Evolutionary conservation across 2,329 filamentous ascomycete species (phyloP).

Genomic region (Gremmenia infestans): DNA sequence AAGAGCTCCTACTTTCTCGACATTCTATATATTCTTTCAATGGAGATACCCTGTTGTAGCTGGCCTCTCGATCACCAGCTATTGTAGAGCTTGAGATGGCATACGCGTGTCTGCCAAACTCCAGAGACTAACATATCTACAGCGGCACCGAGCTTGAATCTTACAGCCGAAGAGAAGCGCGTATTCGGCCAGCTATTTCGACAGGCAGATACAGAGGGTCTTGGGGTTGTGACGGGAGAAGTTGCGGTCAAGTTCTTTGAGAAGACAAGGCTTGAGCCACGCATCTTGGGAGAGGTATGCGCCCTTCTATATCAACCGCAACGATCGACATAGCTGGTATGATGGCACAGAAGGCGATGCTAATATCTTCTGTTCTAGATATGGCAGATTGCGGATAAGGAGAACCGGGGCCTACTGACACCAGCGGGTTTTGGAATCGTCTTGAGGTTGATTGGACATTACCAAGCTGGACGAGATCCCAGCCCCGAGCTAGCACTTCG

Average conservation of each 20-base stretch:
- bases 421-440: constrained; percentile 91
- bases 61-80: neutral
- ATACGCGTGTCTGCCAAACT: neutral
- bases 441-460: constrained; percentile 89
- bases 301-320: neutral
- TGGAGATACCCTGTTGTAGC: neutral
- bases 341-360: neutral
- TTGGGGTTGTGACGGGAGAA: constrained; percentile 93
- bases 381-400: constrained; percentile 97
- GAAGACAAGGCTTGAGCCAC: constrained; percentile 83
- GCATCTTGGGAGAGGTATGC: constrained; percentile 75
- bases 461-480: constrained; percentile 80
- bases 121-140: constrained; percentile 17
- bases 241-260: constrained; percentile 97
- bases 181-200: constrained; percentile 90
- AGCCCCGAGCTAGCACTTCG: constrained; percentile 76
- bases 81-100: neutral
- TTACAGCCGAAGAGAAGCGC: constrained; percentile 87
- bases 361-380: constrained; percentile 54
- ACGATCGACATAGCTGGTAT: neutral
- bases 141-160: constrained; percentile 70
- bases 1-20: constrained; percentile 60
- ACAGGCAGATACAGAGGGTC: constrained; percentile 83
- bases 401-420: constrained; percentile 91
- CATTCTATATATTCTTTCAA: neutral